Evolutionary conservation across 108 stramenopile species (phyloP), one percentile per base, ranked within the genome.

Genomic region (Skeletonema potamos): DNA sequence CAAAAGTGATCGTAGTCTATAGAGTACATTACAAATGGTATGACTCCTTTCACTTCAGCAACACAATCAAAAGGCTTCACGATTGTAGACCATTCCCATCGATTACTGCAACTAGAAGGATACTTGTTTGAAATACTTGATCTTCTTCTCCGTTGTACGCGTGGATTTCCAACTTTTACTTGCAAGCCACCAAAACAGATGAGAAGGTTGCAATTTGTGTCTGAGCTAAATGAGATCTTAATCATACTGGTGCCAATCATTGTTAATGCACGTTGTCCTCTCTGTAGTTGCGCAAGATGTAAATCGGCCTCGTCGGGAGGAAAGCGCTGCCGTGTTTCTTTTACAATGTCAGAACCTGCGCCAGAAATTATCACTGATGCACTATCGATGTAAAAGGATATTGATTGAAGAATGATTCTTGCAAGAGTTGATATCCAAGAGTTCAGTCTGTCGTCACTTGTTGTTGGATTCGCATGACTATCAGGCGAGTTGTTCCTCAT

Each of bases 1-100:
- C 70, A 77, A 24, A 48, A 28, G 36, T 65, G 76, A 43, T 77
- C 76, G 46, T 77, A 77, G 26, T 56, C 39, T 15, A 66, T 13
- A 2, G 66, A 29, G 66, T 72, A 79, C 17, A 79, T 34, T 4
- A 72, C 6, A 7, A 72, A 46, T n/a, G 37, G 43, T n/a, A 77
- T 9, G 10, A 77, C 13, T 0, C 76, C 76, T 37, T n/a, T 70
- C 18, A 70, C 4, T 63, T 76, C 70, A 44, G 68, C 39, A 24
- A 76, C 62, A 32, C 44, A 37, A 37, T 71, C 39, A 57, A 64
- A 66, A n/a, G 76, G 66, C n/a, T 63, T 62, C 0, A 39, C 30
- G 43, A 76, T 64, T 10, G 62, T 57, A 32, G 64, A 48, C 76
- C 76, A 76, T 6, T 27, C 29, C 37, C 58, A 64, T 28, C 30